Percentiles rank a stretch among this genome's conserved stretches.
Evolutionary conservation across 2,329 filamentous ascomycete genomes (phyloP).

Genomic region (Pestalotiopsis sp.): DNA sequence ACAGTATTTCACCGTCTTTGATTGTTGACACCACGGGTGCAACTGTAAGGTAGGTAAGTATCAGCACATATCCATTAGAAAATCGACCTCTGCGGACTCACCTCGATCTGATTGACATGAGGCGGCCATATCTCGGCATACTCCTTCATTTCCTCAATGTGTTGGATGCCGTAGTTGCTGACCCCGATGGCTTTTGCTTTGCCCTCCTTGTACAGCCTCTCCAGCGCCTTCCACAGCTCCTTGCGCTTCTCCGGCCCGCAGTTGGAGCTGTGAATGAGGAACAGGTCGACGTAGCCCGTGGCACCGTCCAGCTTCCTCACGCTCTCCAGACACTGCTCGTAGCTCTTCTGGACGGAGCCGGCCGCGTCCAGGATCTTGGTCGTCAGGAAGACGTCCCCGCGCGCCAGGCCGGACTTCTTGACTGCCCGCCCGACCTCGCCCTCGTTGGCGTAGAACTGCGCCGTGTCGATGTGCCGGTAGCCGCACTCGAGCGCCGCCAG

Average conservation of each 20-base stretch:
- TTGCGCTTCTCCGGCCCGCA: constrained; percentile 56
- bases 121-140: constrained; percentile 70
- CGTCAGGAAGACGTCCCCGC: constrained; percentile 67
- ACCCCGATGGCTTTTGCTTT: constrained; percentile 61
- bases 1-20: constrained; percentile 54
- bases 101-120: constrained; percentile 66
- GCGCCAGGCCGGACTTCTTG: constrained; percentile 54
- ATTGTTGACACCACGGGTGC: constrained; percentile 69
- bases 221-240: constrained; percentile 67
- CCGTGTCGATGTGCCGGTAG: constrained; percentile 69
- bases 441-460: constrained; percentile 68
- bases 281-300: constrained; percentile 69
- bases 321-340: constrained; percentile 61
- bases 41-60: constrained; percentile 59
- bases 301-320: constrained; percentile 61
- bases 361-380: constrained; percentile 66
- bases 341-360: constrained; percentile 58
- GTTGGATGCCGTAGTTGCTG: constrained; percentile 69
- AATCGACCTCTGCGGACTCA: constrained; percentile 34
- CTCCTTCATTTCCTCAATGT: constrained; percentile 69
- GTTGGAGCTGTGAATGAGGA: constrained; percentile 65
- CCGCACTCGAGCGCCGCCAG: constrained; percentile 58
- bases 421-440: constrained; percentile 66
- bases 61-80: neutral
- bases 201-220: constrained; percentile 60